phyloP scores from a whole-genome alignment of 2,329 filamentous ascomycete genomes.

The Beauveria pseudobassiana region DNA sequence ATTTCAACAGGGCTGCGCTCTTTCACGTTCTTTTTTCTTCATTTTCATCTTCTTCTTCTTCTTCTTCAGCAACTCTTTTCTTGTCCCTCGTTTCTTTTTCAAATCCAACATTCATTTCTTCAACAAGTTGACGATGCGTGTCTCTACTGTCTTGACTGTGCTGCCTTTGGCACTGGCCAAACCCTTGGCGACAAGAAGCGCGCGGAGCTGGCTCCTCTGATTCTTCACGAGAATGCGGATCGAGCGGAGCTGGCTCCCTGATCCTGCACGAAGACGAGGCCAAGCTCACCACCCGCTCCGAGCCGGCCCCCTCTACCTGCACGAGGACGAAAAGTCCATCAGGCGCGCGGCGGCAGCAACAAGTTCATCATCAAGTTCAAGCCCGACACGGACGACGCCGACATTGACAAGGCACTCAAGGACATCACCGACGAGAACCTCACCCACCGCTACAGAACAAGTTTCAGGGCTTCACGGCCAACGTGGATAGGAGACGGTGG shows the following conservation, averaged over 20 bases:
- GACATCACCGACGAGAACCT: background rate
- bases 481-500: background rate
- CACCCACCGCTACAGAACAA: background rate
- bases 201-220: background rate
- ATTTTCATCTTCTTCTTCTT: background rate
- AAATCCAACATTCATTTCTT: too few species aligned
- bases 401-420: background rate
- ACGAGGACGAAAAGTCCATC: background rate
- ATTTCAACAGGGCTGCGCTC: background rate
- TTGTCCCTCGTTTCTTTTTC: too few species aligned
- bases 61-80: background rate
- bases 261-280: background rate
- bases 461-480: conserved; percentile 5
- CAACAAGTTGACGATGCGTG: background rate
- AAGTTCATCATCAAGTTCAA: conserved; percentile 12
- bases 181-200: background rate
- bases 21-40: too few species aligned
- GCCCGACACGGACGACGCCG: background rate
- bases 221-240: background rate
- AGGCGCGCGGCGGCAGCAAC: background rate
- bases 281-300: background rate
- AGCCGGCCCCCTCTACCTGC: conserved; percentile 4
- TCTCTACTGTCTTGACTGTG: background rate
- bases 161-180: conserved; percentile 4
- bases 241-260: background rate